Evolutionary conservation across 208 protist species (phyloP).

Genomic region (Entamoeba histolytica): DNA sequence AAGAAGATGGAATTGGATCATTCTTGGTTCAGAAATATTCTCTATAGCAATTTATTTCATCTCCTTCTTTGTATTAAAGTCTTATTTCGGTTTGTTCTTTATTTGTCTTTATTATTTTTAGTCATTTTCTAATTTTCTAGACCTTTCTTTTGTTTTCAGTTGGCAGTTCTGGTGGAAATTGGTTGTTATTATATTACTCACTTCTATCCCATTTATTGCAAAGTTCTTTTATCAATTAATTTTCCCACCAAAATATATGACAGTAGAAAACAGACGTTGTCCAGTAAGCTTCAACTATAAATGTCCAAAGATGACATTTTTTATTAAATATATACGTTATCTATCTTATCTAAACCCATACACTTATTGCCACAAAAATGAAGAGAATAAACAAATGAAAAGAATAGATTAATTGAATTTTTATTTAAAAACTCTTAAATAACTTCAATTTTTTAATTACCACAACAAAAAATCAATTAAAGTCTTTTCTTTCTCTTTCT

Average conservation of each 20-base stretch:
- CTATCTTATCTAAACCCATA: not conserved
- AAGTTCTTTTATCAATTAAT: not conserved
- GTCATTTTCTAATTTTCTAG: not conserved
- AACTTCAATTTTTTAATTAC: too few relatives aligned
- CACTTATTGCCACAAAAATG: not conserved
- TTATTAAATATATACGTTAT: not conserved
- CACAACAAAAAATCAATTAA: too few relatives aligned
- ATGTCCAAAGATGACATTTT: not conserved
- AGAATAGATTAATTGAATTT: too few relatives aligned
- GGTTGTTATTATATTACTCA: not conserved
- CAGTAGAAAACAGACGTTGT: not conserved
- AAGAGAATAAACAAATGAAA: not conserved
- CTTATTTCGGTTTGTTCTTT: not conserved
- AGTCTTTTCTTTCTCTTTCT: too few relatives aligned
- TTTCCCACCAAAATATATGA: not conserved
- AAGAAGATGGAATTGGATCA: slow-evolving; percentile 47
- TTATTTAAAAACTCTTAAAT: too few relatives aligned
- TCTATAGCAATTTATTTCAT: not conserved
- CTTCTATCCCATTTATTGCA: not conserved
- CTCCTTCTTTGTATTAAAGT: not conserved
- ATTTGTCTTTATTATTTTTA: not conserved
- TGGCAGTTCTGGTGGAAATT: not conserved
- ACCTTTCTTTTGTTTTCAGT: not conserved
- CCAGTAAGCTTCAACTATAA: not conserved
- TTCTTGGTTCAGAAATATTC: not conserved